A percentile compares a stretch with the other conserved stretches of the same genome.
These are phyloP conservation scores for Boletus tylopilopsis DNA, from an alignment of 768 basidiomycete species.

Conservation along the genomic window DNA sequence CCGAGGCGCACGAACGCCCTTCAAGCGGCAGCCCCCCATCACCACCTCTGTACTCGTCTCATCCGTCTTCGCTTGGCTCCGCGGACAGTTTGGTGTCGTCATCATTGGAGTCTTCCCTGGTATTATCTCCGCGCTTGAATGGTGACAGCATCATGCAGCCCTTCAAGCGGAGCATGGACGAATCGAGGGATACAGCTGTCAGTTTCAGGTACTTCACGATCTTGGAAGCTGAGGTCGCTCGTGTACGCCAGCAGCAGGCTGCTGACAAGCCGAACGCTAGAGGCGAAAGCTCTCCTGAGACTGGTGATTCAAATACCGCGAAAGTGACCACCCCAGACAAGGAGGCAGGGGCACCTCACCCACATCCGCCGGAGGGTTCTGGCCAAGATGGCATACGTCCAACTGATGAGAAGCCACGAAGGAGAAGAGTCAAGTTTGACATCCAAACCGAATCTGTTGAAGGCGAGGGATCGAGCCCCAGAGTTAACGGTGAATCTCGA, in stretches of 20 bases:
- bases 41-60: constrained; percentile 36
- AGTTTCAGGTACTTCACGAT: constrained; percentile 48
- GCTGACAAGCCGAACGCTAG: constrained; percentile 1
- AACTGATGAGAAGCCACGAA: constrained; percentile 39
- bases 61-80: constrained; percentile 31
- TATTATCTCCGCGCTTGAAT: constrained; percentile 21
- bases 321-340: constrained; percentile 8
- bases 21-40: constrained; percentile 22
- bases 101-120: constrained; percentile 14
- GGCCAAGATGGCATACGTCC: constrained; percentile 23
- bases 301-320: constrained; percentile 10
- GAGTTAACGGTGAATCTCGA: constrained; percentile 30
- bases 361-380: constrained; percentile 15
- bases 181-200: constrained; percentile 41
- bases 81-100: constrained; percentile 21
- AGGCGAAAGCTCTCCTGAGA: constrained; percentile 10
- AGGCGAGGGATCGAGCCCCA: constrained; percentile 37
- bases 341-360: constrained; percentile 7
- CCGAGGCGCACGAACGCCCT: constrained; percentile 14
- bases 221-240: constrained; percentile 38
- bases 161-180: constrained; percentile 46
- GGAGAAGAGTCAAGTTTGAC: constrained; percentile 71
- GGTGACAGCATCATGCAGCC: constrained; percentile 32
- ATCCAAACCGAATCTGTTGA: constrained; percentile 53
- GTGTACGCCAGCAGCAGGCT: constrained; percentile 19